These are phyloP conservation scores for Aspergillus hortae DNA, from an alignment of 2,329 filamentous ascomycete species.

Conservation along the genomic window DNA sequence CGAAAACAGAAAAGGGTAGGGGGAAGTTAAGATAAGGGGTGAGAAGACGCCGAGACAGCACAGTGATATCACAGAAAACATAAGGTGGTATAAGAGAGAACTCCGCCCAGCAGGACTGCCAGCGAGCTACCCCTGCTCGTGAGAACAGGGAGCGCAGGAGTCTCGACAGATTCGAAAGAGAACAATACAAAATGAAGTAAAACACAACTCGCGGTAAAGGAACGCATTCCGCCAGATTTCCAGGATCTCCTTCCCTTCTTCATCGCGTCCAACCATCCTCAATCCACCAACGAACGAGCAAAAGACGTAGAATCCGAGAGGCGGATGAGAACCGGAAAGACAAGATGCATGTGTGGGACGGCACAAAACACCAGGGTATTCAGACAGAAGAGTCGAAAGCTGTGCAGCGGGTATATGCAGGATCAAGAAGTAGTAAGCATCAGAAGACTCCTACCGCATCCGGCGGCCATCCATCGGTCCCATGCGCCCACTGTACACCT, in stretches of 20 bases:
- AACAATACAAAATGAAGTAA: not conserved
- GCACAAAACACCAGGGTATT: not conserved
- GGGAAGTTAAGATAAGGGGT: slow-evolving; percentile 1
- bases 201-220: not conserved
- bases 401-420: not conserved
- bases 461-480: slow-evolving; percentile 11
- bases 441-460: not conserved
- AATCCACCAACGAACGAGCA: too few species aligned
- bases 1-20: slow-evolving; percentile 5
- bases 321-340: slow-evolving; percentile 1
- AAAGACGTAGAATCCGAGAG: not conserved
- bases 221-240: not conserved
- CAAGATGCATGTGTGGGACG: not conserved
- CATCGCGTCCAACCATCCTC: too few species aligned
- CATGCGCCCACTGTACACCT: slow-evolving; percentile 25
- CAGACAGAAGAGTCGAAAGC: not conserved
- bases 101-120: not conserved
- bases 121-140: not conserved
- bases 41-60: slow-evolving; percentile 11
- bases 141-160: not conserved
- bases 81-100: slow-evolving; percentile 19
- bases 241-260: not conserved
- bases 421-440: not conserved
- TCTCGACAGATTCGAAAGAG: not conserved
- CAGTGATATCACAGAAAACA: slow-evolving; percentile 13